phyloP scores from a whole-genome alignment of 441 rosid species.

The Dalechampia spathulata region DNA sequence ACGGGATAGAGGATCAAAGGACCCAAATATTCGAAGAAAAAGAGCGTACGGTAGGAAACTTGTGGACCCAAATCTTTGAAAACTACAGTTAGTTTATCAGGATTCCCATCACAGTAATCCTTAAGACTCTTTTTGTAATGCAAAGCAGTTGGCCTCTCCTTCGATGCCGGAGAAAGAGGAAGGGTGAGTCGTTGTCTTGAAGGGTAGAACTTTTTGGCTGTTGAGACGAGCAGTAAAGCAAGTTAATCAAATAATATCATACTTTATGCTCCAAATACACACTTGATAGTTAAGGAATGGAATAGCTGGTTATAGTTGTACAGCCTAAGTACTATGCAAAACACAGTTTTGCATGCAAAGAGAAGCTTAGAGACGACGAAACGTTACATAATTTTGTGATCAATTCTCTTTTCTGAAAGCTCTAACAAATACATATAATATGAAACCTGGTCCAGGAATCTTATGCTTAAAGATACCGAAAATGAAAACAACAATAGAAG shows the following conservation, averaged over 20 bases:
- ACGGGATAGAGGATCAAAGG: slow-evolving; percentile 78
- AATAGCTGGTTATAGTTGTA: too few relatives aligned
- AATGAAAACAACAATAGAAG: neutral
- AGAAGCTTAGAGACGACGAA: too few relatives aligned
- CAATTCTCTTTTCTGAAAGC: neutral
- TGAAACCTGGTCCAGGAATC: neutral
- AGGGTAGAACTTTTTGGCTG: slow-evolving; percentile 86
- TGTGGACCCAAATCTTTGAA: slow-evolving; percentile 95
- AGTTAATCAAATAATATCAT: too few relatives aligned
- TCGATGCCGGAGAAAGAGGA: slow-evolving; percentile 66
- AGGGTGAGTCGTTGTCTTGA: slow-evolving; percentile 96
- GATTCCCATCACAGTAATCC: slow-evolving; percentile 65
- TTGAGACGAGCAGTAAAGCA: slow-evolving; percentile 21
- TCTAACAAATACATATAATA: neutral
- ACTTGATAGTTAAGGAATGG: too few relatives aligned
- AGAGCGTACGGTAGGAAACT: slow-evolving; percentile 88
- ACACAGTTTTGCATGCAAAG: too few relatives aligned
- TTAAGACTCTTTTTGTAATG: slow-evolving; percentile 59
- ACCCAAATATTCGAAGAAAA: slow-evolving; percentile 90
- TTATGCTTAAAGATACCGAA: neutral
- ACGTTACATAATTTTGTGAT: neutral
- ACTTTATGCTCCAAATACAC: too few relatives aligned
- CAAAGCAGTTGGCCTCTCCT: slow-evolving; percentile 61
- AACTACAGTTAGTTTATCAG: slow-evolving; percentile 46
- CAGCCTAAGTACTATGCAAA: too few relatives aligned